Evolutionary conservation across 2,329 filamentous ascomycete species (phyloP).

Genomic region (Conoideocrella luteorostrata): DNA sequence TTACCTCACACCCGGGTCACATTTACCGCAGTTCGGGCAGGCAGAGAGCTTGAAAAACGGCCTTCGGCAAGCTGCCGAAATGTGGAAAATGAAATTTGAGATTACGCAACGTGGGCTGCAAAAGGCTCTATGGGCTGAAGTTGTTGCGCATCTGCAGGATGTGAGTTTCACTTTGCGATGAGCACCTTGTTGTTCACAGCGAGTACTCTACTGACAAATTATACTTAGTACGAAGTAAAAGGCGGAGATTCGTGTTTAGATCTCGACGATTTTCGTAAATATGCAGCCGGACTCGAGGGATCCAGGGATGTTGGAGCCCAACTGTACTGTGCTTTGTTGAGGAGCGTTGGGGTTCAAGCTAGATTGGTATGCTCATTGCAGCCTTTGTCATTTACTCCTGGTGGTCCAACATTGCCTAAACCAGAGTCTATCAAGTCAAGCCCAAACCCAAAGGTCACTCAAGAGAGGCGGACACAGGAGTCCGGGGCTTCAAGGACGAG

Average conservation of each 20-base stretch:
- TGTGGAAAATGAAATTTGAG: constrained; percentile 64
- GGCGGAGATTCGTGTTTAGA: constrained; percentile 64
- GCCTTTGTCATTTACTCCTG: constrained; percentile 61
- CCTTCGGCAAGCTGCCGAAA: constrained; percentile 58
- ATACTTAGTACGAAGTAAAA: constrained; percentile 46
- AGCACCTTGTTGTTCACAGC: not conserved
- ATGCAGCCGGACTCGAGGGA: constrained; percentile 64
- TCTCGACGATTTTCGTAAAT: constrained; percentile 64
- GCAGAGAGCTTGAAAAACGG: constrained; percentile 74
- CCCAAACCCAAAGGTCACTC: constrained; percentile 21
- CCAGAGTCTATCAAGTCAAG: constrained; percentile 23
- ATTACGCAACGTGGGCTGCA: constrained; percentile 66
- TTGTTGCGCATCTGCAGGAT: constrained; percentile 51
- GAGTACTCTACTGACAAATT: not conserved
- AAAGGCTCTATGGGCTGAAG: constrained; percentile 69
- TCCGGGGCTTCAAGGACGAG: constrained; percentile 32
- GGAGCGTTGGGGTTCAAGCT: constrained; percentile 73
- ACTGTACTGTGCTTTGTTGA: constrained; percentile 80
- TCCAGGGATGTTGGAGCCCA: constrained; percentile 88
- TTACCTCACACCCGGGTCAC: constrained; percentile 61
- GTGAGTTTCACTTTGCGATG: constrained; percentile 31
- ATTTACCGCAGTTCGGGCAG: constrained; percentile 66
- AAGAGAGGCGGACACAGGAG: constrained; percentile 23
- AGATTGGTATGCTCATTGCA: constrained; percentile 89
- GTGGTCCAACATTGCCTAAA: constrained; percentile 42